A percentile compares a stretch with the other conserved stretches of the same genome.
Conservation (phyloP, 2,329 filamentous ascomycete genomes). For the Colletotrichum sublineola region DNA sequence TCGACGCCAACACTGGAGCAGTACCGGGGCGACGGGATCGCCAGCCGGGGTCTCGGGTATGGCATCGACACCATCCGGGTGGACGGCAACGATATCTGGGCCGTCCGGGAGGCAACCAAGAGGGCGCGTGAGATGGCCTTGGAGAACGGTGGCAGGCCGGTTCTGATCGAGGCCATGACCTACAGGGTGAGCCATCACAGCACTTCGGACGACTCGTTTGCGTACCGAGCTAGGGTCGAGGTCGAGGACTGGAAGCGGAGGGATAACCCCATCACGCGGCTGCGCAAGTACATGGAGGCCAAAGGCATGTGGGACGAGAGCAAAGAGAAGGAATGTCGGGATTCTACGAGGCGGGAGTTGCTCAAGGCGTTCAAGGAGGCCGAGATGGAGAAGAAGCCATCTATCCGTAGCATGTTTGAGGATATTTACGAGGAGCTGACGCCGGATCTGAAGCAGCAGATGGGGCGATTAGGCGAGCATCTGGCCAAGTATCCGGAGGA, state of each 20-base stretch:
- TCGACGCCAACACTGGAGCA: constrained; percentile 91
- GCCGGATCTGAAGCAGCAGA: constrained; percentile 82
- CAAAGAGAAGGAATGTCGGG: constrained; percentile 80
- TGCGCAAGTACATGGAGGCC: constrained; percentile 92
- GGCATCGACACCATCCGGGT: constrained; percentile 94
- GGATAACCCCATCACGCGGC: constrained; percentile 87
- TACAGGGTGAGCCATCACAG: constrained; percentile 99
- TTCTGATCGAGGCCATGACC: constrained; percentile 95
- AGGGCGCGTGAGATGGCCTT: constrained; percentile 84
- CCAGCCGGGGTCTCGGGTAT: constrained; percentile 87
- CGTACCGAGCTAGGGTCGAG: constrained; percentile 92
- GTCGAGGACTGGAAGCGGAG: constrained; percentile 95
- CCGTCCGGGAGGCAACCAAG: constrained; percentile 84
- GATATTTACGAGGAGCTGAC: constrained; percentile 93
- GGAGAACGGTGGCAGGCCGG: constrained; percentile 81
- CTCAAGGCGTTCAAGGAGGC: constrained; percentile 87
- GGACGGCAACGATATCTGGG: constrained; percentile 95
- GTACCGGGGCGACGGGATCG: constrained; percentile 92
- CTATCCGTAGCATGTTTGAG: constrained; percentile 80
- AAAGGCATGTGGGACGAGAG: constrained; percentile 87
- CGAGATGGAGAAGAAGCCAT: constrained; percentile 84
- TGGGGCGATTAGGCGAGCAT: constrained; percentile 77
- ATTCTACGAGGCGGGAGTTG: constrained; percentile 78
- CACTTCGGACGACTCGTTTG: constrained; percentile 96
- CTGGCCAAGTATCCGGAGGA: constrained; percentile 90